Evolutionary conservation across 2,329 filamentous ascomycete species (phyloP).

Genomic region (Kalmusia sp.): DNA sequence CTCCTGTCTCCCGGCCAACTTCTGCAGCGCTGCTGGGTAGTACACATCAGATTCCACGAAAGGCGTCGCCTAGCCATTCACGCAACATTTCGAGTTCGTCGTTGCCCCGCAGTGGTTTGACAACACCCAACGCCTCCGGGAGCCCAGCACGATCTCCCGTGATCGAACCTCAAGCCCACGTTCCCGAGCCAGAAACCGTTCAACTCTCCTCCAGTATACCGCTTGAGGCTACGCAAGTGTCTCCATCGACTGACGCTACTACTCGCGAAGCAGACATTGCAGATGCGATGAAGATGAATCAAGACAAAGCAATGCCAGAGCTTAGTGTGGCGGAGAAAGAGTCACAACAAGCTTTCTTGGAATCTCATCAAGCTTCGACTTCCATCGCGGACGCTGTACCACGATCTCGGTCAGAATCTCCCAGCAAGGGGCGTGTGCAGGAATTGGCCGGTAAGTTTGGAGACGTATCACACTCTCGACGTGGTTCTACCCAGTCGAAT

Average conservation of each 20-base stretch:
- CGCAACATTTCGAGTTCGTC: conserved; percentile 49
- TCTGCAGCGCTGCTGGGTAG: conserved; percentile 36
- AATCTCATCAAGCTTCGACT: conserved; percentile 39
- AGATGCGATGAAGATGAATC: conserved; percentile 30
- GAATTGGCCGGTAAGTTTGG: conserved; percentile 60
- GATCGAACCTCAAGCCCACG: conserved; percentile 54
- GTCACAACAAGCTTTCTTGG: conserved; percentile 44
- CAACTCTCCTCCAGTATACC: conserved; percentile 51
- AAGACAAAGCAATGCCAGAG: conserved; percentile 26
- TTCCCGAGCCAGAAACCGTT: conserved; percentile 57
- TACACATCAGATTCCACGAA: conserved; percentile 38
- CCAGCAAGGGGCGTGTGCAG: conserved; percentile 58
- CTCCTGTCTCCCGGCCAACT: conserved; percentile 44
- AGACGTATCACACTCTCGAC: conserved; percentile 53
- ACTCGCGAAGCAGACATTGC: conserved; percentile 48
- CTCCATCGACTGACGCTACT: conserved; percentile 35
- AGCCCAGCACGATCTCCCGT: conserved; percentile 67
- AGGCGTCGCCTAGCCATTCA: conserved; percentile 48
- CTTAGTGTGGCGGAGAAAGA: conserved; percentile 39
- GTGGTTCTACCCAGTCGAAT: conserved; percentile 55
- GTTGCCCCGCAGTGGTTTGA: conserved; percentile 59
- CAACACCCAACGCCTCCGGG: conserved; percentile 64
- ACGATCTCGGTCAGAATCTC: conserved; percentile 51
- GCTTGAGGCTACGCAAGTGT: conserved; percentile 27
- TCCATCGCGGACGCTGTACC: conserved; percentile 37